Conservation (phyloP, 2,329 filamentous ascomycete genomes). For the Arthrinium phaeospermum region DNA sequence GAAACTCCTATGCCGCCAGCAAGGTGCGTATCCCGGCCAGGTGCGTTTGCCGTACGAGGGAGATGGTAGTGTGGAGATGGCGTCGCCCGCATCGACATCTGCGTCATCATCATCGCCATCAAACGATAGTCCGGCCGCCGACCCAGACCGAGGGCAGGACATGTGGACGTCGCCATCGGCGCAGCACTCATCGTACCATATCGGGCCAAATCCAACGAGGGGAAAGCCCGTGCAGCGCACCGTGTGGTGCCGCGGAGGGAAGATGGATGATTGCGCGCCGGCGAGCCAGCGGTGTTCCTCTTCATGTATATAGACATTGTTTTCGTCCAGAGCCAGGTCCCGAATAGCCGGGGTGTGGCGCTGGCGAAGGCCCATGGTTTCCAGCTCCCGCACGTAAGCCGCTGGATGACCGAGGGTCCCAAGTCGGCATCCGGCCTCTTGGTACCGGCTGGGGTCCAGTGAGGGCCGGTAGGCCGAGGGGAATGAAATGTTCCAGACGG, state of each 20-base stretch:
- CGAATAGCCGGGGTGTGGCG: slow-evolving; percentile 55
- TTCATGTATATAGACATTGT: slow-evolving; percentile 60
- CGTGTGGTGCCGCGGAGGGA: slow-evolving; percentile 49
- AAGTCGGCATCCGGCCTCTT: slow-evolving; percentile 39
- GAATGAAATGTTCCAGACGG: slow-evolving; percentile 63
- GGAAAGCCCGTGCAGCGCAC: slow-evolving; percentile 60
- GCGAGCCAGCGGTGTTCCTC: slow-evolving; percentile 59
- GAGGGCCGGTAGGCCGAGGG: slow-evolving; percentile 56
- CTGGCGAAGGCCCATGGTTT: slow-evolving; percentile 59
- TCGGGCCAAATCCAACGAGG: slow-evolving; percentile 54
- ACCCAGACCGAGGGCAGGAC: slow-evolving; percentile 50
- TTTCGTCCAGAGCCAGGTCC: slow-evolving; percentile 54
- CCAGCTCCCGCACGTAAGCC: slow-evolving; percentile 58
- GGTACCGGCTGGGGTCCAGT: slow-evolving; percentile 51
- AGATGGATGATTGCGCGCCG: slow-evolving; percentile 49
- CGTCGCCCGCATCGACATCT: slow-evolving; percentile 18
- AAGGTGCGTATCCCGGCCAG: slow-evolving; percentile 47
- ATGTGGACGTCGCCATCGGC: slow-evolving; percentile 47
- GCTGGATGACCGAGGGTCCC: slow-evolving; percentile 52
- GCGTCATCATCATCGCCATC: slow-evolving; percentile 17
- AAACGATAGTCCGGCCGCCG: slow-evolving; percentile 32
- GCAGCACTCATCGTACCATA: slow-evolving; percentile 54
- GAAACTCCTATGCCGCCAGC: slow-evolving; percentile 62
- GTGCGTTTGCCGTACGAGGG: slow-evolving; percentile 22
- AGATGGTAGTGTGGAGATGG: not conserved